Base-by-base conservation (phyloP, 768 basidiomycete genomes). In the Tulasnella sp. region DNA sequence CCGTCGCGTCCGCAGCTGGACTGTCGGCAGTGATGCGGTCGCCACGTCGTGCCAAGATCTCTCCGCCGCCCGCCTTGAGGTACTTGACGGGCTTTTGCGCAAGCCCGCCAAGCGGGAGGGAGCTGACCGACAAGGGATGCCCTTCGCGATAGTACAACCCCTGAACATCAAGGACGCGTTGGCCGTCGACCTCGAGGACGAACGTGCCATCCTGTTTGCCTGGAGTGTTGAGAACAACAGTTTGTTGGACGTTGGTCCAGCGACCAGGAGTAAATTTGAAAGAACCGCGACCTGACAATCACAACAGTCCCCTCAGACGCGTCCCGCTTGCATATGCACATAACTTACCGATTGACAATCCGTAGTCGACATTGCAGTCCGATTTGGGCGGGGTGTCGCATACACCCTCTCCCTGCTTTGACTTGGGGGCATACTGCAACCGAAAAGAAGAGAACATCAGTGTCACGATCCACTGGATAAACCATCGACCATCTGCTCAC, bases 171-270 rank as follows among this genome's bases (percentile, higher is more conserved):
- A 94, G 88, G 15, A 86, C 87, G n/a, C 80, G 81, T 77, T 83
- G 79, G 0, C 91, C 92, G 79, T 94, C 84, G n/a, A 93, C 90
- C 44, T 88, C 86, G 13, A 95, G 86, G 26, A 82, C 82, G 82
- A 95, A 93, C 0, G 80, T 82, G 3, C 93, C 93, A 81, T 95
- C 88, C 79, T 88, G 89, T 79, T 84, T 73, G 7, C 93, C 93
- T 0, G 93, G 92, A 0, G 91, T 92, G 81, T 94, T 95, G 74
- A 95, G 86, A 55, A 83, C 82, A 32, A 94, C 89, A 0, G 88
- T 91, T 82, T 95, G 93, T n/a, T 82, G 81, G 29, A 94, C 85
- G 46, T 85, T 88, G 57, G 93, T 94, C 93, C 93, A 95, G 51
- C 82, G 85, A 0, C 93, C 93, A 3, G 84, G 80, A 0, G 85